Conservation (phyloP, 108 stramenopile species). For the Cylindrotheca fusiformis region DNA sequence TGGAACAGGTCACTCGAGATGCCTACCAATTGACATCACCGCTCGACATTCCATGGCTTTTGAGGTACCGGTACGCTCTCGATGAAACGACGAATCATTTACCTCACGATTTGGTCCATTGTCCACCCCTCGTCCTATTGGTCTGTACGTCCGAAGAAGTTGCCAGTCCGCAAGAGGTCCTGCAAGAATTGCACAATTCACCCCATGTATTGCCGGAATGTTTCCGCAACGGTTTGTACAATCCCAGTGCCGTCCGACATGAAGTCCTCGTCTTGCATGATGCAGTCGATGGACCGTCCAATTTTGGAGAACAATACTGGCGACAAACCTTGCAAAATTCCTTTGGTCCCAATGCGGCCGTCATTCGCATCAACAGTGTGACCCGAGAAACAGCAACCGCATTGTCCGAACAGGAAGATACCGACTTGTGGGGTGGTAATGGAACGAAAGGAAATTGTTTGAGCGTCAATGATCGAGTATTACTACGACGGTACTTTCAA, state of each 20-base stretch:
- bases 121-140: slow-evolving; percentile 40
- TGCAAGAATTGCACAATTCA: slow-evolving; percentile 35
- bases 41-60: slow-evolving; percentile 62
- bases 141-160: slow-evolving; percentile 47
- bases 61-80: slow-evolving; percentile 64
- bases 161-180: slow-evolving; percentile 30
- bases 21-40: slow-evolving; percentile 66
- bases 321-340: slow-evolving; percentile 38
- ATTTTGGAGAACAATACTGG: slow-evolving; percentile 28
- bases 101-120: slow-evolving; percentile 46
- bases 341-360: slow-evolving; percentile 62
- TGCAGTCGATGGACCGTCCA: slow-evolving; percentile 50
- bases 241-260: slow-evolving; percentile 58
- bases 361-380: slow-evolving; percentile 67
- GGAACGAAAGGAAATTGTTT: slow-evolving; percentile 58
- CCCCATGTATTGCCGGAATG: slow-evolving; percentile 62
- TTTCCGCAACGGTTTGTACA: slow-evolving; percentile 61
- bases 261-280: slow-evolving; percentile 84
- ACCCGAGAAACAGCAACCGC: slow-evolving; percentile 26
- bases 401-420: slow-evolving; percentile 42
- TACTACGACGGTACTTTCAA: slow-evolving; percentile 68
- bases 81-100: slow-evolving; percentile 62
- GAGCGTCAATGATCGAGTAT: slow-evolving; percentile 57
- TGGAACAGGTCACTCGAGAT: slow-evolving; percentile 51
- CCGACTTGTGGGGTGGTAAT: slow-evolving; percentile 41